A percentile compares a stretch with the other conserved stretches of the same genome.
Conservation (phyloP, 331 rosid species). For the Rhamnella rubrinervis region DNA sequence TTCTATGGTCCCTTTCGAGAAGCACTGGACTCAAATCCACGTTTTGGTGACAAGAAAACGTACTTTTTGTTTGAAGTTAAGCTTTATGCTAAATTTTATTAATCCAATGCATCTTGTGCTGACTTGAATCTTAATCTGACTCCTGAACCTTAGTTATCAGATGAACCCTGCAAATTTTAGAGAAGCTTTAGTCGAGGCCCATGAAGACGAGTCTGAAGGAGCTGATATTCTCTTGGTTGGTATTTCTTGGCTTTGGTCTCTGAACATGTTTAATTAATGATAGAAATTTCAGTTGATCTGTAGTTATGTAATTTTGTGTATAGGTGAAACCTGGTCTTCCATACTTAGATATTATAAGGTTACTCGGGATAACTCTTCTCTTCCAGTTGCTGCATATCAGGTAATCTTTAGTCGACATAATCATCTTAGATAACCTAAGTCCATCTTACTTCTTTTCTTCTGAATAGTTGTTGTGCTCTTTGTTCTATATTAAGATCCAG, state of each 20-base stretch:
- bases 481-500: neutral
- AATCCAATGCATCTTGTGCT: slow-evolving; percentile 19
- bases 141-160: slow-evolving; percentile 68
- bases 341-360: slow-evolving; percentile 78
- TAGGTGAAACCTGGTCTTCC: slow-evolving; percentile 99
- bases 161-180: slow-evolving; percentile 94
- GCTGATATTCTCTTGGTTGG: slow-evolving; percentile 97
- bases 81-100: neutral
- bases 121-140: slow-evolving; percentile 36
- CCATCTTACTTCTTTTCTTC: neutral
- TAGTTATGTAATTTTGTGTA: slow-evolving; percentile 20
- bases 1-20: slow-evolving; percentile 97
- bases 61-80: slow-evolving; percentile 34
- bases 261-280: neutral
- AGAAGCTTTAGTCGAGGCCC: slow-evolving; percentile 84
- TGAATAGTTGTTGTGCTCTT: neutral
- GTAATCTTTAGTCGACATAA: slow-evolving; percentile 25
- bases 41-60: slow-evolving; percentile 97
- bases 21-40: slow-evolving; percentile 94
- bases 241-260: slow-evolving; percentile 21
- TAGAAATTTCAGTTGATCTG: slow-evolving; percentile 4
- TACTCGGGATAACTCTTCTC: slow-evolving; percentile 84
- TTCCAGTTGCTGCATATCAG: slow-evolving; percentile 98
- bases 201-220: slow-evolving; percentile 88
- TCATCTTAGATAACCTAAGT: neutral